Base-by-base conservation (phyloP, 768 basidiomycete genomes). In the Termitomyces heimii region DNA sequence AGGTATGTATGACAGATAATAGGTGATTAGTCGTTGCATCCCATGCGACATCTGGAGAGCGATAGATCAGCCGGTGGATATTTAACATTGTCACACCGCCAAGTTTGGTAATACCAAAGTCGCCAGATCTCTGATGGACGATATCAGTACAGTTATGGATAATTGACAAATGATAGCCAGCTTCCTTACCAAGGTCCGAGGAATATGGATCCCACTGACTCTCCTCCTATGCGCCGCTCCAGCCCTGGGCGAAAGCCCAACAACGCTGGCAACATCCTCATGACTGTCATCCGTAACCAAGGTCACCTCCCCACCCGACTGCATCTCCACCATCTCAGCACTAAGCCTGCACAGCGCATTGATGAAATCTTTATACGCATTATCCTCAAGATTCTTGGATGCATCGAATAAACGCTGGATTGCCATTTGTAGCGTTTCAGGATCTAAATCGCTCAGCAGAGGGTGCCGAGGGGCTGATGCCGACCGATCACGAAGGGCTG, bases 261-360 rank as follows among this genome's bases (percentile, higher is more conserved):
- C 67, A 29, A 60, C 67, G 60, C 67, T 68, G 42, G 68, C 60
- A 31, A 69, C 52, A 56, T 79, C 80, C 22, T 79, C 80, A 47
- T 72, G 63, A 46, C 75, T 75, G 32, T 77, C 79, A 31, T 70
- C 74, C 42, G 65, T 56, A 24, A 74, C 60, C 35, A 68, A 64
- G 53, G 65, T 26, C 59, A 66, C 66, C 54, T 66, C 66, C 20
- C 68, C 73, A 48, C 77, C 80, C 3, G 81, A 82, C 70, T 92
- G 88, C 85, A 97, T 88, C 37, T 88, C 88, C 20, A 98, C 84
- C 94, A 98, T 98, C 70, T 94, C 94, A 10, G 83, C 79, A 66
- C 93, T 96, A 26, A 98, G 74, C 64, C 82, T 86, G 68, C 93
- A 95, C 51, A 98, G 70, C 2, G 95, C 90, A 53, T 76, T 72